Conservation (phyloP, 768 basidiomycete genomes). For the Psilocybe sp. region DNA sequence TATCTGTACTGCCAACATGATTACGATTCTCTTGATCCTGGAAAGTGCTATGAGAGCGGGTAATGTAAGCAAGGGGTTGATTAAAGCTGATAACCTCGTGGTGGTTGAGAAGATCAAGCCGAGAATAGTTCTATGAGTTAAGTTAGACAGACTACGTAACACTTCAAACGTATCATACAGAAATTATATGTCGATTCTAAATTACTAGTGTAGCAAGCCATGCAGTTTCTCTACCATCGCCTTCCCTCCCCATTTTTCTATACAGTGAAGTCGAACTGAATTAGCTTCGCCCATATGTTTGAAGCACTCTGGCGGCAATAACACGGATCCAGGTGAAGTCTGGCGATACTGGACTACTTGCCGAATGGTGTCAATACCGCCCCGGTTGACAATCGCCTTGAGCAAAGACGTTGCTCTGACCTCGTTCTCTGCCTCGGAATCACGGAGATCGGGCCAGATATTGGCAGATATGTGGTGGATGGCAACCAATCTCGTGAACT, state of each 20-base stretch:
- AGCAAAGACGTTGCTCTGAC: slow-evolving; percentile 46
- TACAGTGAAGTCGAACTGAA: slow-evolving; percentile 18
- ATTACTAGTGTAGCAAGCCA: slow-evolving; percentile 13
- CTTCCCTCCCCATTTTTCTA: slow-evolving; percentile 20
- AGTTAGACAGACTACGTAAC: too few species aligned
- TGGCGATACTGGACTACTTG: slow-evolving; percentile 63
- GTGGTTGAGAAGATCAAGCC: too few species aligned
- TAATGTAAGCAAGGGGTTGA: too few species aligned
- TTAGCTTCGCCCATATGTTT: slow-evolving; percentile 20
- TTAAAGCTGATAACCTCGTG: too few species aligned
- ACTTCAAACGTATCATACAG: too few species aligned
- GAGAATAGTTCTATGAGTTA: too few species aligned
- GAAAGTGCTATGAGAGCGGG: too few species aligned
- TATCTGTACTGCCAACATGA: not conserved
- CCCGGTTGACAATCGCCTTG: slow-evolving; percentile 49
- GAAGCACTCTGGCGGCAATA: slow-evolving; percentile 54
- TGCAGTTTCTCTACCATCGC: slow-evolving; percentile 14
- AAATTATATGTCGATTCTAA: not conserved
- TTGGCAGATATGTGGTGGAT: slow-evolving; percentile 76
- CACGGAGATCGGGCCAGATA: slow-evolving; percentile 66
- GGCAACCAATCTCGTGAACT: slow-evolving; percentile 65
- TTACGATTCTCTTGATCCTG: not conserved
- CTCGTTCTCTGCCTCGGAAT: slow-evolving; percentile 20
- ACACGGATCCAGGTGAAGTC: slow-evolving; percentile 25
- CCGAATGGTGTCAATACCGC: slow-evolving; percentile 40